These are phyloP conservation scores for Camellia japonica DNA, from an alignment of 148 eudicot species.

Conservation along the genomic window DNA sequence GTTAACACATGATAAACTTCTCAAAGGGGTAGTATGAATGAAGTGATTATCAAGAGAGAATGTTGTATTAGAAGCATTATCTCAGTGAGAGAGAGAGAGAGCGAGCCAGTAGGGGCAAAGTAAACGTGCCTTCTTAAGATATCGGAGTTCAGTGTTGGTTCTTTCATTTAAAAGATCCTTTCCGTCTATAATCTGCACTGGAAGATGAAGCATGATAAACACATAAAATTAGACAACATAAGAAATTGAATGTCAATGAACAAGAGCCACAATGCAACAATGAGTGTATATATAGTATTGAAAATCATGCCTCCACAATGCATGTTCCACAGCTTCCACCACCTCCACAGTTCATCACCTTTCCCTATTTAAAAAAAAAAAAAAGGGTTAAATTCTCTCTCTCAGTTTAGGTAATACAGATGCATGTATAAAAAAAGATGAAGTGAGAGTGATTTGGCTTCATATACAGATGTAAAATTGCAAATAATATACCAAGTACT, in stretches of 20 bases:
- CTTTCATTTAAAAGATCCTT: conserved; percentile 87
- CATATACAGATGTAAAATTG: too few relatives aligned
- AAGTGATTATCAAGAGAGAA: conserved; percentile 2
- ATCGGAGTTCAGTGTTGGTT: conserved; percentile 74
- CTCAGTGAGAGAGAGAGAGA: not conserved
- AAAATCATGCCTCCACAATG: conserved; percentile 71
- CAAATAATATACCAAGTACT: too few relatives aligned
- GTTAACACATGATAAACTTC: not conserved
- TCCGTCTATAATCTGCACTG: conserved; percentile 78
- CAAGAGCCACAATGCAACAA: not conserved
- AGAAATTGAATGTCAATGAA: not conserved
- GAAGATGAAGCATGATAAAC: not conserved
- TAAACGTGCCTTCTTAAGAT: conserved; percentile 71
- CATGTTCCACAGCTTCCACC: conserved; percentile 97
- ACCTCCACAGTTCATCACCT: conserved; percentile 95
- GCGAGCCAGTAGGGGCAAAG: not conserved
- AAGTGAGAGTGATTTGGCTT: too few relatives aligned
- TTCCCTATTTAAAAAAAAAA: conserved; percentile 46
- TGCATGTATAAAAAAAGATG: not conserved
- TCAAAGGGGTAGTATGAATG: too few relatives aligned
- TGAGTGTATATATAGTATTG: not conserved
- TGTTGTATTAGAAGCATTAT: not conserved
- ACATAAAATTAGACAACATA: not conserved
- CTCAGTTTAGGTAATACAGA: not conserved
- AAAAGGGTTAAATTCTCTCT: not conserved